Conservation (phyloP, 2,329 filamentous ascomycete genomes). For the Fusarium vanettenii region DNA sequence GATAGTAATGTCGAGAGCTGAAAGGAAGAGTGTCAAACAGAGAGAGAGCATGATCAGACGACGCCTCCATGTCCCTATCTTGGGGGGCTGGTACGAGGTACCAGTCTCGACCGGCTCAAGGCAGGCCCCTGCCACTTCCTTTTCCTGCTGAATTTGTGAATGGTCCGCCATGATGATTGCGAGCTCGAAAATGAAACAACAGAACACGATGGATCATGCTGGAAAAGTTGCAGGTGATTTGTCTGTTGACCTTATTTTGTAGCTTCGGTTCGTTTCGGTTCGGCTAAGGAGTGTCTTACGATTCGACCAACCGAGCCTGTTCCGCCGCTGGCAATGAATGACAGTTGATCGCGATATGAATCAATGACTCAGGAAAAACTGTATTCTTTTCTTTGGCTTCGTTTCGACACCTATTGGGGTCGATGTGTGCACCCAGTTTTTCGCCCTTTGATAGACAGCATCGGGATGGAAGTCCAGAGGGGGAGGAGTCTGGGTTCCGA, state of each 20-base stretch:
- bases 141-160: conserved; percentile 16
- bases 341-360: background rate
- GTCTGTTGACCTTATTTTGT: background rate
- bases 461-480: background rate
- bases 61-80: conserved; percentile 34
- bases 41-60: conserved; percentile 39
- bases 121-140: conserved; percentile 6
- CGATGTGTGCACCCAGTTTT: background rate
- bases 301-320: background rate
- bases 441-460: too few species aligned
- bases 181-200: background rate
- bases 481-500: background rate
- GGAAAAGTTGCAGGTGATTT: background rate
- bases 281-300: background rate
- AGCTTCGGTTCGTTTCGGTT: background rate
- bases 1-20: conserved; percentile 44
- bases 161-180: conserved; percentile 14
- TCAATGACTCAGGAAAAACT: background rate
- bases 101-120: conserved; percentile 35
- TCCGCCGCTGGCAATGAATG: background rate
- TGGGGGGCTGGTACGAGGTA: conserved; percentile 32
- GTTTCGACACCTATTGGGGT: background rate
- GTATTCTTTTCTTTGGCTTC: background rate
- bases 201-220: background rate
- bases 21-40: conserved; percentile 42